Base-by-base conservation (phyloP, 78 protist genomes). In the Dictyostelium brefeldianum region DNA sequence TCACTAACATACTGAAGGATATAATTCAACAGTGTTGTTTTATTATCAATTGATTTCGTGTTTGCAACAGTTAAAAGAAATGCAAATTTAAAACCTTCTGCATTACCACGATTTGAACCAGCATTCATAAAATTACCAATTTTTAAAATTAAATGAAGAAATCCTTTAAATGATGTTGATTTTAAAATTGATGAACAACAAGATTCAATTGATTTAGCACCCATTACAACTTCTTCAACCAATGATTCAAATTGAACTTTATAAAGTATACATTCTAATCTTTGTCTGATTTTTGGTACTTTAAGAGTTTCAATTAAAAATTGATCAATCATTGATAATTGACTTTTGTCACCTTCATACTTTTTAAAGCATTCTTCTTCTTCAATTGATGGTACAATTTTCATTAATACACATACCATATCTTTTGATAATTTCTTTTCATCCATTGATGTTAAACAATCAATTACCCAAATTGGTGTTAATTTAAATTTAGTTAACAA, bases 31-130 rank as follows among this genome's bases (percentile, higher is more conserved):
- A 87, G 74, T 9, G 78, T 59, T 4, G 85, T 53, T 36, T 87
- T 87, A 51, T 87, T 87, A 65, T 87, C 84, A n/a, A 87, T 20
- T 47, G 93, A 77, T 50, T 87, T 87, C 14, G 93, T 87, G 31
- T 74, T 77, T 5, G 80, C 36, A 4, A 87, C 73, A 1, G 74
- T 87, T 29, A 18, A 29, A 0, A 87, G 25, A 50, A 47, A 87
- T n/a, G 11, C 27, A 11, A 87, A n/a, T 87, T 87, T 87, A 36
- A 78, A 87, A n/a, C 93, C 93, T 4, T 74, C 78, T 3, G 93
- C 93, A 77, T 77, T 65, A 11, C 85, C 93, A 64, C 77, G 64
- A 18, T 22, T 5, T 7, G 78, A 47, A 6, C 77, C 82, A 5
- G 80, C 74, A 57, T 87, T 87, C 59, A 87, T 62, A 50, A 64